A percentile compares a stretch with the other conserved stretches of the same genome.
Evolutionary conservation across 805 yeast genomes (phyloP).

Genomic region (Limtongia smithiae): DNA sequence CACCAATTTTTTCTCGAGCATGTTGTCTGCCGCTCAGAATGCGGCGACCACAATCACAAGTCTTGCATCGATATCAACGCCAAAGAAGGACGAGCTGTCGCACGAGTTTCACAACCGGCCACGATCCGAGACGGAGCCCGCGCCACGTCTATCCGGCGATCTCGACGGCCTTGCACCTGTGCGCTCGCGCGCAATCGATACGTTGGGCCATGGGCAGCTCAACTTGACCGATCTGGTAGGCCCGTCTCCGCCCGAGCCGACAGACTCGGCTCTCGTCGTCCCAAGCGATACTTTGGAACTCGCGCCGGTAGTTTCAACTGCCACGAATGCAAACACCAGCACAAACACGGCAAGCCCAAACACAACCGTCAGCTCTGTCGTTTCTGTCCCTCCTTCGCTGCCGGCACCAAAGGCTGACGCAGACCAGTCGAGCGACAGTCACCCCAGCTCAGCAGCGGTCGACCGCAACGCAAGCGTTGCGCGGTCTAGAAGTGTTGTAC

Average conservation of each 20-base stretch:
- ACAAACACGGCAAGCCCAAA: too few species aligned
- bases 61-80: conserved; percentile 17
- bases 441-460: neutral
- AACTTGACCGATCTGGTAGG: conserved; percentile 27
- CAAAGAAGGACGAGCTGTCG: conserved; percentile 1
- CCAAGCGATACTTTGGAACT: neutral
- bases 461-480: too few species aligned
- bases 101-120: conserved; percentile 4
- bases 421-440: too few species aligned
- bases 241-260: neutral
- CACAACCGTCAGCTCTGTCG: too few species aligned
- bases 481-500: too few species aligned
- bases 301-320: neutral
- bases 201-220: conserved; percentile 37
- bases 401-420: too few species aligned
- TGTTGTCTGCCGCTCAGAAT: conserved; percentile 35
- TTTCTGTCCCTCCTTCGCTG: too few species aligned
- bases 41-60: conserved; percentile 34
- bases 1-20: conserved; percentile 20
- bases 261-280: neutral
- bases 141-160: conserved; percentile 15
- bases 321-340: too few species aligned
- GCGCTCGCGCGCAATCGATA: conserved; percentile 29
- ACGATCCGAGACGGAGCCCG: conserved; percentile 21
- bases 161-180: conserved; percentile 13